Base-by-base conservation (phyloP, 495 filamentous ascomycete genomes). In the Astrocystis sublimbata region DNA sequence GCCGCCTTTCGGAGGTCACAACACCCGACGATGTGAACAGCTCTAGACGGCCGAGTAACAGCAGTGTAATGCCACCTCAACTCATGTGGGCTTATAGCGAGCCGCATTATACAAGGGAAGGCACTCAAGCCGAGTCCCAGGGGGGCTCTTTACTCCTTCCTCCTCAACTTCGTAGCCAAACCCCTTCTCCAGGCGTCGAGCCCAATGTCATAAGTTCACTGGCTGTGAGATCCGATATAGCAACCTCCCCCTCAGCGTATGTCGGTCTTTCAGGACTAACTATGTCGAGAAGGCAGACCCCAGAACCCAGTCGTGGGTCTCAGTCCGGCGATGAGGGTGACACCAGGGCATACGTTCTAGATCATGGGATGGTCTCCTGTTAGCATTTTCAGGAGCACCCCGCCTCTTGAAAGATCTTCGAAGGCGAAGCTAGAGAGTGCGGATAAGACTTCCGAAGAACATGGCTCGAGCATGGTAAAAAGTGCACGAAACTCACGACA, bases 1-100 rank as follows among this genome's bases (percentile, higher is more conserved):
- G 70, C 19, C 65, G 54, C 31, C 55, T 72, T 8, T 72, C 70
- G 4, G 70, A 72, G 62, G 63, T 72, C 2, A 68, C 70, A 15
- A 72, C 65, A 15, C 70, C 65, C 5, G 70, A 65, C 6, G 56
- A 72, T 6, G 30, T 66, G 24, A 56, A 52, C 12, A 60, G 42
- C 1, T 54, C 47, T 36, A 50, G 52, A 19, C 66, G 67, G 21
- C 33, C 50, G 24, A 26, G 33, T 1, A 55, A 69, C 31, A 61
- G 58, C 17, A 30, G 7, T 12, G 54, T 40, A 17, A 45, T 28
- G 8, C 12, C 15, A 17, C 17, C 28, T 43, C 57, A 46, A 7
- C 3, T 57, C 17, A 28, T 59, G 12, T 52, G 24, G 31, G 36
- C 58, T 28, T 40, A 52, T n/a, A 66, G 66, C 21, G 62, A 71